phyloP scores from a whole-genome alignment of 345 rosid genomes.

The Turnera subulata region DNA sequence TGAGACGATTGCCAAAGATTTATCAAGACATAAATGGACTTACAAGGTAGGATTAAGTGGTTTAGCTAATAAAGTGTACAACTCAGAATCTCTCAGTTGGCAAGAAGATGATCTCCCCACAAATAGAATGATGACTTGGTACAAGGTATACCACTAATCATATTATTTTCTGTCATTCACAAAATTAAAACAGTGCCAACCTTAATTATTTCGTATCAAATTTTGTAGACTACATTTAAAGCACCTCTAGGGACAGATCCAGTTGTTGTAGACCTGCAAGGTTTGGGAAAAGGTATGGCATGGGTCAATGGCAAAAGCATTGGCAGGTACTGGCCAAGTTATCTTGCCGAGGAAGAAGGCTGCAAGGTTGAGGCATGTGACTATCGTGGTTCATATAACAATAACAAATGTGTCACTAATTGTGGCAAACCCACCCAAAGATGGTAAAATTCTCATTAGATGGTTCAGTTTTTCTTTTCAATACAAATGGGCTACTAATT shows the following conservation, averaged over 20 bases:
- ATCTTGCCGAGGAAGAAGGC: not conserved
- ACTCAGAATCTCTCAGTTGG: not conserved
- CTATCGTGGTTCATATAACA: slow-evolving; percentile 5
- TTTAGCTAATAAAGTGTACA: not conserved
- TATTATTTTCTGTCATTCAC: no score
- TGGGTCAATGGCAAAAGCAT: slow-evolving; percentile 20
- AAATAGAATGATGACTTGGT: slow-evolving; percentile 16
- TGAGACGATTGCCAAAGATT: slow-evolving; percentile 1
- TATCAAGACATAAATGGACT: slow-evolving; percentile 8
- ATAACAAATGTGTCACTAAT: slow-evolving; percentile 2
- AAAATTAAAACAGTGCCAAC: not conserved
- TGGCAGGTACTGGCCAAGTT: slow-evolving; percentile 5
- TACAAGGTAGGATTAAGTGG: slow-evolving; percentile 8
- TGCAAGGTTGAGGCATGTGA: slow-evolving; percentile 2
- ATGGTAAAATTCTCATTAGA: no score
- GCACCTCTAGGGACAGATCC: slow-evolving; percentile 18
- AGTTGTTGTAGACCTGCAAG: slow-evolving; percentile 15
- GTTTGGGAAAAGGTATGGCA: slow-evolving; percentile 20
- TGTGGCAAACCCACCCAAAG: slow-evolving; percentile 13
- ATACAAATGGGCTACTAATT: no score
- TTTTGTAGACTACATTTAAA: slow-evolving; percentile 8
- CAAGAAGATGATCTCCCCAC: not conserved
- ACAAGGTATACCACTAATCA: slow-evolving; percentile 12
- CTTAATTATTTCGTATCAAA: not conserved
- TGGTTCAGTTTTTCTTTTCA: no score